These are phyloP conservation scores for Cryptosporidium parvum DNA, from an alignment of 169 alveolate genomes.

Conservation along the genomic window DNA sequence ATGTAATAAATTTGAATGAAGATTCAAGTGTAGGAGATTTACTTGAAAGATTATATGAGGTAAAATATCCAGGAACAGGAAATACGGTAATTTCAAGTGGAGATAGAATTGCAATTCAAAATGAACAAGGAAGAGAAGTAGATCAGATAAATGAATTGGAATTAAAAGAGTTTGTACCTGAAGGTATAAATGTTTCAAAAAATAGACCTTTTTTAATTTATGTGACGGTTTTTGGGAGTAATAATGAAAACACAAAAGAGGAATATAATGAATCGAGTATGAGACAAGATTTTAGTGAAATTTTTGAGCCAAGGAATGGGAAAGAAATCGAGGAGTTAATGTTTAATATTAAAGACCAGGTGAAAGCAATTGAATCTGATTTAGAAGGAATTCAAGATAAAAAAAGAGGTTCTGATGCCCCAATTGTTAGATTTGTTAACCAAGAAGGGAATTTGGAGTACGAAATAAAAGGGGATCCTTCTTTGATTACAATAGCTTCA, in stretches of 20 bases:
- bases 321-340: slow-evolving; percentile 4
- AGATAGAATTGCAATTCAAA: slow-evolving; percentile 13
- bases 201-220: slow-evolving; percentile 27
- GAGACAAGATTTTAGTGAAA: slow-evolving; percentile 17
- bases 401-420: neutral
- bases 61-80: slow-evolving; percentile 17
- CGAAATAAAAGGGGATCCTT: slow-evolving; percentile 19
- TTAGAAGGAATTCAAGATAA: slow-evolving; percentile 1
- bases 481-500: slow-evolving; percentile 38
- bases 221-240: slow-evolving; percentile 5
- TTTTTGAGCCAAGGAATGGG: slow-evolving; percentile 8
- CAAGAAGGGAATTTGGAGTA: slow-evolving; percentile 1
- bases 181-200: slow-evolving; percentile 5
- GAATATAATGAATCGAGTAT: neutral
- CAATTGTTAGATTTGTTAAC: neutral
- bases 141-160: neutral
- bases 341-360: neutral
- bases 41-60: neutral
- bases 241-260: neutral
- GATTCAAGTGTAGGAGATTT: slow-evolving; percentile 10
- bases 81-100: neutral
- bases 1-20: neutral
- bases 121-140: slow-evolving; percentile 27
- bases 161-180: slow-evolving; percentile 8
- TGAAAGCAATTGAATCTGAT: neutral